Evolutionary conservation across 257 asterid species (phyloP), one percentile per base, ranked within the genome.

Genomic region (Agastache rugosa): DNA sequence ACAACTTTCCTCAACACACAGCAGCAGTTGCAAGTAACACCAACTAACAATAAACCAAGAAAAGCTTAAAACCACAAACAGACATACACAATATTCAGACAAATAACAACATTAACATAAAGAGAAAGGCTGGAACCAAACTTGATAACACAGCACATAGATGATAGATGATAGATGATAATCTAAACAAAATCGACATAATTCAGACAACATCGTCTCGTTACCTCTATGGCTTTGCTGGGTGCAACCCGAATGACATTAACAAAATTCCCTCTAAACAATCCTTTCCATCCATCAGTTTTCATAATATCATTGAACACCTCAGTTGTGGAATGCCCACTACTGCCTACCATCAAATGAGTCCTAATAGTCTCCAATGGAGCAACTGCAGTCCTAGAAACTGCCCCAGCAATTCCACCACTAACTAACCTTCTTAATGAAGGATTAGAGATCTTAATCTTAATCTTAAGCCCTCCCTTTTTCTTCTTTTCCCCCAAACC

Each of bases 291-390:
- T 0, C 99, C 98, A 71, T 92, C 99, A 1, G 85, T 83, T 29
- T 85, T 77, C 90, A 95, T 91, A 22, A 95, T 95, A 79, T 86
- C 58, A 9, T 79, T 69, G 82, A 95, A 95, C 60, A 95, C 98
- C 86, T 92, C 99, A 7, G 75, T 72, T 9, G 88, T 82, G 17
- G 97, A 88, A 69, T 91, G 91, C 5, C 99, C 99, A 66, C 85
- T 83, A 51, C 89, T 92, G 60, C 98, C 99, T 71, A 94, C 91
- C 96, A 94, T 94, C 91, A 94, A 85, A 87, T 92, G 98, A 44
- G 99, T 94, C 86, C 99, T 86, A 60, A 94, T 89, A 0, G 99
- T 94, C 87, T 94, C 98, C 85, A 94, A 65, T 8, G 99, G 99
- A 31, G 98, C 99, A 47, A 92, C 98, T n/a, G 90, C 93, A 62